Percentiles rank a stretch among this genome's conserved stretches.
Evolutionary conservation across 2,329 filamentous ascomycete species (phyloP).

Genomic region (Tolypocladium guangdongense): DNA sequence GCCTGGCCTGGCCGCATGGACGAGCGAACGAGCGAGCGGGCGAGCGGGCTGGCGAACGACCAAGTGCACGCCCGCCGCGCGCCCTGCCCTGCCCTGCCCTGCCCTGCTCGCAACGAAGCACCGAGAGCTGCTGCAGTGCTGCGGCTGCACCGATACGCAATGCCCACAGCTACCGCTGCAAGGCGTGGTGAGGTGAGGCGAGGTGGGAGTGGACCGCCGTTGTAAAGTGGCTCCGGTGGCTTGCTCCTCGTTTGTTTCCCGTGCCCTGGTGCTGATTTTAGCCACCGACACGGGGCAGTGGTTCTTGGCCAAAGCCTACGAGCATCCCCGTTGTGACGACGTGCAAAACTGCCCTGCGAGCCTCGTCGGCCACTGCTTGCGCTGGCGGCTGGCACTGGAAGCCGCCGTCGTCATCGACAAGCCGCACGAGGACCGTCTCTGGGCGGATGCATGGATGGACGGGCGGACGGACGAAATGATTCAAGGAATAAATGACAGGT

Average conservation of each 20-base stretch:
- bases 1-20: background rate
- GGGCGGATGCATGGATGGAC: background rate
- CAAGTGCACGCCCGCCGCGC: background rate
- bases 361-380: too few relatives aligned
- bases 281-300: background rate
- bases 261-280: background rate
- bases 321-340: too few relatives aligned
- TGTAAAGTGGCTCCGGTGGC: constrained; percentile 1
- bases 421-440: background rate
- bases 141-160: background rate
- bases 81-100: background rate
- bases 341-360: too few relatives aligned
- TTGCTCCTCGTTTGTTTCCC: background rate
- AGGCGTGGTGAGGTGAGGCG: background rate
- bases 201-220: constrained; percentile 1
- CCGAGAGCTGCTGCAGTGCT: background rate
- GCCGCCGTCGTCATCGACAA: background rate
- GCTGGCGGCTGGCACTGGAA: too few relatives aligned
- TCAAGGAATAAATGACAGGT: background rate
- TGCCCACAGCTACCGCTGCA: background rate
- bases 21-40: background rate
- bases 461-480: background rate
- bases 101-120: background rate
- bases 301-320: constrained; percentile 1
- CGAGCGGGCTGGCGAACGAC: background rate